Conservation (phyloP, 768 basidiomycete species). For the Pleurotus tuber-regium region DNA sequence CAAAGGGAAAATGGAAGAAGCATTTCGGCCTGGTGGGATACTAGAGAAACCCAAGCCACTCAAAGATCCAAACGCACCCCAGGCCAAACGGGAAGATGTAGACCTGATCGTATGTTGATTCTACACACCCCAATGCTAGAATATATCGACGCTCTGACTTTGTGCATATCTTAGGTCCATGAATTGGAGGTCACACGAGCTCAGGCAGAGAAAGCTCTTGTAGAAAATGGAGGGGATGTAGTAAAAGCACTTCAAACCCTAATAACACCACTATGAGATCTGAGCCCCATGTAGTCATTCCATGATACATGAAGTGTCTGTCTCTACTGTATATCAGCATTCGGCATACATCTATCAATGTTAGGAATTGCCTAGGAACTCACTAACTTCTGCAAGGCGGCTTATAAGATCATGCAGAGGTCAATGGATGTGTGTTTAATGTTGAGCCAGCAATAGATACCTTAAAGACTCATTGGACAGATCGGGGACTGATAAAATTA, state of each 20-base stretch:
- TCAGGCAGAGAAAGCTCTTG: conserved; percentile 58
- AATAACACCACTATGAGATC: conserved; percentile 20
- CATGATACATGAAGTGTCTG: too few relatives aligned
- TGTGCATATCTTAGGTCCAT: conserved; percentile 40
- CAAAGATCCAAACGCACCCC: conserved; percentile 36
- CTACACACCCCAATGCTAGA: conserved; percentile 4
- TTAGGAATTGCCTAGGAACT: too few relatives aligned
- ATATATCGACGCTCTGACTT: neutral
- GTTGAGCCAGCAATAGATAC: too few relatives aligned
- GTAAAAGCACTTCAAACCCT: conserved; percentile 46
- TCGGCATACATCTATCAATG: too few relatives aligned
- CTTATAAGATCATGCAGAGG: too few relatives aligned
- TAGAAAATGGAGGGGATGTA: conserved; percentile 52
- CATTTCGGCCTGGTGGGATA: conserved; percentile 51
- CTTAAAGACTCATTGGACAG: too few relatives aligned
- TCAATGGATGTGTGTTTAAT: too few relatives aligned
- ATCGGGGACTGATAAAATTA: too few relatives aligned
- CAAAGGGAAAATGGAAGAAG: conserved; percentile 66
- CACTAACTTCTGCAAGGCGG: too few relatives aligned
- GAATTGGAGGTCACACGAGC: conserved; percentile 62
- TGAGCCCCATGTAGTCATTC: too few relatives aligned
- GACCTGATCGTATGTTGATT: conserved; percentile 54
- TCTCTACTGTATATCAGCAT: too few relatives aligned
- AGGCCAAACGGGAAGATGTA: conserved; percentile 57
- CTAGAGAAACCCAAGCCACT: conserved; percentile 54